Conservation (phyloP, 106 monocot genomes). For the Posidonia australis region DNA sequence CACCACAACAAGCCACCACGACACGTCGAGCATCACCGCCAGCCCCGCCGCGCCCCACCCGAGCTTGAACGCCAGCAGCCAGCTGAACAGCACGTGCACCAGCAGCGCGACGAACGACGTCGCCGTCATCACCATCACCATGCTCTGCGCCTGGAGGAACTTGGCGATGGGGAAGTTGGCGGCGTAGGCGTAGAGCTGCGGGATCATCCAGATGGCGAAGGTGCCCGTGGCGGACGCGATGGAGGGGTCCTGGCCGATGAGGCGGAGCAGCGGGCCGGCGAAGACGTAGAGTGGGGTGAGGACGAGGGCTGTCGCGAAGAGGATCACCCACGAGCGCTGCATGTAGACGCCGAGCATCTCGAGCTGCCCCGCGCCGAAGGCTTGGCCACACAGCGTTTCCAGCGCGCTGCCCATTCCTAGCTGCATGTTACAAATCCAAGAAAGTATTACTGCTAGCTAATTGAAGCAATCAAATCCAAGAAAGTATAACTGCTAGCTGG, state of each 20-base stretch:
- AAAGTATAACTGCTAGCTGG: too few relatives aligned
- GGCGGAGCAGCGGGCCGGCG: conserved; percentile 9
- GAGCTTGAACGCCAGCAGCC: conserved; percentile 7
- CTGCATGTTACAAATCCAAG: background rate
- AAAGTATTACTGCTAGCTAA: too few relatives aligned
- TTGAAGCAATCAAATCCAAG: too few relatives aligned
- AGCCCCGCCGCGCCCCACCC: background rate
- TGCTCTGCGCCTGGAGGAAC: conserved; percentile 12
- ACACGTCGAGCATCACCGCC: conserved; percentile 1
- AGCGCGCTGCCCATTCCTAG: conserved; percentile 23
- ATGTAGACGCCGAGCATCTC: conserved; percentile 19
- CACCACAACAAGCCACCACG: conserved; percentile 7
- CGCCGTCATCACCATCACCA: background rate
- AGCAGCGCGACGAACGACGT: background rate
- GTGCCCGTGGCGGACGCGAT: background rate
- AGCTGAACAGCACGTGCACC: conserved; percentile 1
- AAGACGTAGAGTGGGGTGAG: conserved; percentile 14
- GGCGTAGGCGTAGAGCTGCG: conserved; percentile 5
- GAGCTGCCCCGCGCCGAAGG: conserved; percentile 7
- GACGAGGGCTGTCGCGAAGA: background rate
- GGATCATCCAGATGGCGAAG: conserved; percentile 3
- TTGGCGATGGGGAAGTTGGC: conserved; percentile 5
- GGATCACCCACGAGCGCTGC: conserved; percentile 22
- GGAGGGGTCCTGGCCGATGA: conserved; percentile 1
- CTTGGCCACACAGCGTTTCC: conserved; percentile 21